Percentiles rank a stretch among this genome's conserved stretches.
phyloP scores from a whole-genome alignment of 805 yeast species.

The Hanseniaspora lindneri region DNA sequence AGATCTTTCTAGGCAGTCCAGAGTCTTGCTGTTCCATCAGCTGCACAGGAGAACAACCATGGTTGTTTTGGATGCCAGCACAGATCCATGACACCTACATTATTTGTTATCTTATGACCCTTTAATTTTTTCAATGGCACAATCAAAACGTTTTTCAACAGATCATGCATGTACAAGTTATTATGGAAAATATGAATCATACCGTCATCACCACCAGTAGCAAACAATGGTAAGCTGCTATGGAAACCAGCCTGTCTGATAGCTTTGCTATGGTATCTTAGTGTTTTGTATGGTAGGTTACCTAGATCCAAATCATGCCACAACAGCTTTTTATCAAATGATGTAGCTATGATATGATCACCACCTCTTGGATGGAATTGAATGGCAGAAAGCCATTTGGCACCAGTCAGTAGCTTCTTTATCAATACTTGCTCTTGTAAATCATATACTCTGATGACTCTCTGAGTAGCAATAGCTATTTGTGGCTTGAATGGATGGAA shows the following conservation, averaged over 20 bases:
- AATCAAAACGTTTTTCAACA: conserved; percentile 86
- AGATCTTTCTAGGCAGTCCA: conserved; percentile 81
- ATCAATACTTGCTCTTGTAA: conserved; percentile 71
- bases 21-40: conserved; percentile 86
- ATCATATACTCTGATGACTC: conserved; percentile 84
- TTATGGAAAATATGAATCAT: conserved; percentile 89
- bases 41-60: conserved; percentile 95
- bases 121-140: conserved; percentile 90
- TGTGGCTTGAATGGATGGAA: conserved; percentile 96
- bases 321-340: conserved; percentile 85
- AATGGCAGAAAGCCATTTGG: conserved; percentile 81
- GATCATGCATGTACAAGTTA: conserved; percentile 78
- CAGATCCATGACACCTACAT: conserved; percentile 76
- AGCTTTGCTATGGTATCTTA: conserved; percentile 90
- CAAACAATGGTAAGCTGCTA: conserved; percentile 76
- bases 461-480: conserved; percentile 83
- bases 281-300: conserved; percentile 83
- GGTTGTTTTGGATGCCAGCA: conserved; percentile 98
- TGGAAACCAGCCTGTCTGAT: conserved; percentile 83
- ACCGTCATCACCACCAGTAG: conserved; percentile 94
- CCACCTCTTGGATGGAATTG: conserved; percentile 89
- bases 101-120: conserved; percentile 71
- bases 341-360: conserved; percentile 82
- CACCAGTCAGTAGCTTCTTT: conserved; percentile 87
- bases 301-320: conserved; percentile 95